Percentiles rank a stretch among this genome's conserved stretches.
These are phyloP conservation scores for Entelexis paramagnoliae DNA, from an alignment of 1,139 yeast genomes.

Conservation along the genomic window DNA sequence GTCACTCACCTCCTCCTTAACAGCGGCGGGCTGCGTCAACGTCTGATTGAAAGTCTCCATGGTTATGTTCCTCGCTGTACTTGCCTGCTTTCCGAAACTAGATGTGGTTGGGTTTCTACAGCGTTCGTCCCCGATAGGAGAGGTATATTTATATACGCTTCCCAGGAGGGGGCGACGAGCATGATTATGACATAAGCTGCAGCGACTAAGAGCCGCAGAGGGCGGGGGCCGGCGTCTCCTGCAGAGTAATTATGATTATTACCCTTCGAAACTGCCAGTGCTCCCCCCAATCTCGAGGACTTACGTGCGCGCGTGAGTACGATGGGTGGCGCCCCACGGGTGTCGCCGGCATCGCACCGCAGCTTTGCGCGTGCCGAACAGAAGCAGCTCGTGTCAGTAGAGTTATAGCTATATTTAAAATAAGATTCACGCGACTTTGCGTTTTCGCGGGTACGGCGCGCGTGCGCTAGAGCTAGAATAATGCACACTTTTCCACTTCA, in stretches of 20 bases:
- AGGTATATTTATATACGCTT: background rate
- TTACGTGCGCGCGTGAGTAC: background rate
- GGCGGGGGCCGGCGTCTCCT: constrained; percentile 1
- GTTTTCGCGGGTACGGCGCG: too few relatives aligned
- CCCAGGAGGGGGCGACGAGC: background rate
- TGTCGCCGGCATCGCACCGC: background rate
- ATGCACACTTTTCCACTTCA: background rate
- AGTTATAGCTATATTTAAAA: too few relatives aligned
- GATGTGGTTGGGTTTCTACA: background rate
- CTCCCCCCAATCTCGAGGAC: constrained; percentile 7
- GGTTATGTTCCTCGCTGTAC: constrained; percentile 3
- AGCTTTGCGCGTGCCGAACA: too few relatives aligned
- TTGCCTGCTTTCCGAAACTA: background rate
- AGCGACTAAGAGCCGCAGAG: constrained; percentile 2
- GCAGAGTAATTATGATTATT: background rate
- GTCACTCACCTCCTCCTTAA: constrained; percentile 23
- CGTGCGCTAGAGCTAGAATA: background rate
- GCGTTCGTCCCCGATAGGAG: background rate
- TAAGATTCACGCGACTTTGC: too few relatives aligned
- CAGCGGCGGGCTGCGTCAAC: constrained; percentile 17
- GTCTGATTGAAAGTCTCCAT: constrained; percentile 21
- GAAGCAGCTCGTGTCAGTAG: background rate
- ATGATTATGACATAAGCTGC: constrained; percentile 1
- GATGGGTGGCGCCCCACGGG: constrained; percentile 2
- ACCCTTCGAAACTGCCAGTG: constrained; percentile 1